Evolutionary conservation across 2,329 filamentous ascomycete genomes (phyloP), one percentile per base, ranked within the genome.

Genomic region (Diaporthe velutina): DNA sequence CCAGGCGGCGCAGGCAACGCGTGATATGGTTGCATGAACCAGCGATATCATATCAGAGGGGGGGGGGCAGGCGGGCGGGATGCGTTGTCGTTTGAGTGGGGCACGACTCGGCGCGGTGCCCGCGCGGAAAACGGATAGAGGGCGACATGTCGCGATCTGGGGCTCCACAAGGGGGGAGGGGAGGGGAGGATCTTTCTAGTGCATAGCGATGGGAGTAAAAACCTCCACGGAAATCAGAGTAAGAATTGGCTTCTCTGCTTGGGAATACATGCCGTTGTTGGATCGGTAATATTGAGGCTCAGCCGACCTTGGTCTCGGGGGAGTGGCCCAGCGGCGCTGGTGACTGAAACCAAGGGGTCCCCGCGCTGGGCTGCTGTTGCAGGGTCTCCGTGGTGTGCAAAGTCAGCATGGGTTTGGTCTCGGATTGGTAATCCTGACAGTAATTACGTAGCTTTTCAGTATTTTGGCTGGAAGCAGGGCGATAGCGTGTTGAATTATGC

Each of bases 61-160:
- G 9, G 42, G 40, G 28, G 28, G 30, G 40, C 4, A 6, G 8
- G 30, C 7, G 22, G 13, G 17, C n/a, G 48, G 30, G 45, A 68
- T 68, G 64, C 64, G 64, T 68, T 68, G 64, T 54, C 30, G 42
- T 17, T 66, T n/a, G 33, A 4, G 64, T 68, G 64, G 64, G 64
- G 22, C 64, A 28, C n/a, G 64, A 68, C 45, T 52, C 33, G 64
- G 30, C 42, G 61, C 28, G 17, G 28, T 30, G 58, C 2, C 50
- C 19, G 9, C 8, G 50, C 25, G 50, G 13, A 17, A 13, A 19
- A 17, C 17, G 52, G 13, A 30, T 7, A 54, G 15, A 35, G 12
- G 25, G 19, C 9, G 54, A 22, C 7, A 68, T 68, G 48, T 54
- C 64, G 64, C 64, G 64, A 68, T 68, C 33, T 33, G 38, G 19